These are phyloP conservation scores for Zostera marina DNA, from an alignment of 116 monocot genomes.

Conservation along the genomic window DNA sequence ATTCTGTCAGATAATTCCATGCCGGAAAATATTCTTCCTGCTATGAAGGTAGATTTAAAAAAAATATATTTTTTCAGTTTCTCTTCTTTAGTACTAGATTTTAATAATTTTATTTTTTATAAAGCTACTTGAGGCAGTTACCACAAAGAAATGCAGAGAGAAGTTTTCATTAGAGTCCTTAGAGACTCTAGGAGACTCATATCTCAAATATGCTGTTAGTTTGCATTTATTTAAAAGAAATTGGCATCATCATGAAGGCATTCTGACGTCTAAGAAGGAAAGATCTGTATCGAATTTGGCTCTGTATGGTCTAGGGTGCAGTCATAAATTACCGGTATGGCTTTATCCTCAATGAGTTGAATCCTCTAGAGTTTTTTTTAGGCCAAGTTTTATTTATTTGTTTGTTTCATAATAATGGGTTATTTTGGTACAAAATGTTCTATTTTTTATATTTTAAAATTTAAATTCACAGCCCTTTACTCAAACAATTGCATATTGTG, in stretches of 20 bases:
- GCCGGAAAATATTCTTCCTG: conserved; percentile 15
- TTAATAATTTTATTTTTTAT: background rate
- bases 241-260: conserved; percentile 41
- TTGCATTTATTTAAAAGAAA: conserved; percentile 32
- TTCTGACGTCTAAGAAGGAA: conserved; percentile 25
- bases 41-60: conserved; percentile 18
- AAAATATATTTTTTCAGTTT: background rate
- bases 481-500: no score
- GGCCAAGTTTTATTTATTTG: background rate
- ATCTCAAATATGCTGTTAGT: conserved; percentile 47
- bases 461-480: no score
- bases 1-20: conserved; percentile 9
- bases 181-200: conserved; percentile 67
- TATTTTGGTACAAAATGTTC: no score
- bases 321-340: conserved; percentile 29
- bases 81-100: background rate
- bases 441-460: no score
- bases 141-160: conserved; percentile 49
- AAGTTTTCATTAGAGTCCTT: conserved; percentile 47
- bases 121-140: conserved; percentile 56
- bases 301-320: conserved; percentile 31
- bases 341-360: background rate
- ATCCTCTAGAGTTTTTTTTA: background rate
- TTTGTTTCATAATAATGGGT: background rate
- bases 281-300: conserved; percentile 31